Percentiles rank a stretch among this genome's conserved stretches.
phyloP scores from a whole-genome alignment of 2,329 filamentous ascomycete genomes.

The Didymellaceae sp. region DNA sequence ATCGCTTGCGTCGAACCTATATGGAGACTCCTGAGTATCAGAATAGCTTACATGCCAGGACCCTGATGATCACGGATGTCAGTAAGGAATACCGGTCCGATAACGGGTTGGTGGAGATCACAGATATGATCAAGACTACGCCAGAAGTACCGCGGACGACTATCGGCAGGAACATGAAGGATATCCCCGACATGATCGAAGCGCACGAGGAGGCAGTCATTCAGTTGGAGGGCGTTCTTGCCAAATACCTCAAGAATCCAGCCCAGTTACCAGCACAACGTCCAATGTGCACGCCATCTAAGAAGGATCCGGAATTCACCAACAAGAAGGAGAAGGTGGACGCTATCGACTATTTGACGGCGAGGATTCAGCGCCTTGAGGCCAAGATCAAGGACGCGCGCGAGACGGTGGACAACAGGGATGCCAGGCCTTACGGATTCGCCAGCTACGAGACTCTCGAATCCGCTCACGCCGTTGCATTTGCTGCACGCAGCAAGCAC shows the following conservation, averaged over 20 bases:
- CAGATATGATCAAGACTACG: slow-evolving; percentile 79
- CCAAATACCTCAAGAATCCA: slow-evolving; percentile 90
- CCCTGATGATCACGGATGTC: slow-evolving; percentile 78
- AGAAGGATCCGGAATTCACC: slow-evolving; percentile 71
- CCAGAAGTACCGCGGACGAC: slow-evolving; percentile 80
- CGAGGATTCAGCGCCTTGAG: slow-evolving; percentile 83
- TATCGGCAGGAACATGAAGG: slow-evolving; percentile 90
- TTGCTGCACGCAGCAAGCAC: slow-evolving; percentile 78
- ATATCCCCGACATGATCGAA: slow-evolving; percentile 82
- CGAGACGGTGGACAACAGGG: slow-evolving; percentile 80
- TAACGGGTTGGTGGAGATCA: slow-evolving; percentile 84
- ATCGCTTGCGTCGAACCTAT: slow-evolving; percentile 74
- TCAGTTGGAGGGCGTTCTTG: slow-evolving; percentile 80
- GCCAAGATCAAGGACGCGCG: slow-evolving; percentile 83
- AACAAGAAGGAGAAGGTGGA: slow-evolving; percentile 79
- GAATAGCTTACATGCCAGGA: slow-evolving; percentile 77
- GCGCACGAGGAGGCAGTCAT: slow-evolving; percentile 83
- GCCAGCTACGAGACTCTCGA: slow-evolving; percentile 89
- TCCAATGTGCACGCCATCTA: slow-evolving; percentile 79
- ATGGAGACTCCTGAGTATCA: slow-evolving; percentile 90
- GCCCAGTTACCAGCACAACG: slow-evolving; percentile 76
- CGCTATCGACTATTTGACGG: slow-evolving; percentile 90
- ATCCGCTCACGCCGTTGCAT: slow-evolving; percentile 88
- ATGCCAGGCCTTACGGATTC: slow-evolving; percentile 91
- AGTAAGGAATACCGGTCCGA: slow-evolving; percentile 78